Conservation (phyloP, 73 alveolate species). For the Tetrahymena malaccensis region DNA sequence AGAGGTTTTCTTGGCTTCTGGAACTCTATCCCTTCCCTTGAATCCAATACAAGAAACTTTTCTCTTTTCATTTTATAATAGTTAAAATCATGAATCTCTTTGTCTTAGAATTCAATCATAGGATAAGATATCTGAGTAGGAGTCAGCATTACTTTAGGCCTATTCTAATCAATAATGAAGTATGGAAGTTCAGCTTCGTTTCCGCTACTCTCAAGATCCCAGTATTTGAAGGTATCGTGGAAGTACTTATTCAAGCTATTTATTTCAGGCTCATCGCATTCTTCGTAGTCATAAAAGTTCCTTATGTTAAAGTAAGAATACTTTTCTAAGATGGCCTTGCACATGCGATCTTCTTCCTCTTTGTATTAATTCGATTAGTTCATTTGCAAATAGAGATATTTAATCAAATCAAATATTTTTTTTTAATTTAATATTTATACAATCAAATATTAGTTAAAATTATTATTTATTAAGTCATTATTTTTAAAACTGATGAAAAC, state of each 20-base stretch:
- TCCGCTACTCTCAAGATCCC: neutral
- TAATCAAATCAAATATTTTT: neutral
- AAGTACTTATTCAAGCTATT: neutral
- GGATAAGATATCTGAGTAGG: neutral
- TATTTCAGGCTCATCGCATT: neutral
- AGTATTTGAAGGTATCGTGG: neutral
- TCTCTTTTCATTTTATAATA: neutral
- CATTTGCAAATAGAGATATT: neutral
- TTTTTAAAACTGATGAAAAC: neutral
- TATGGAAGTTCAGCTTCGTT: neutral
- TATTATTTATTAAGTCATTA: neutral
- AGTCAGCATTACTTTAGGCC: neutral
- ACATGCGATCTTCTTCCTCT: neutral
- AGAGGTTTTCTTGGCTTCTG: neutral
- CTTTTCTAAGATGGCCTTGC: neutral
- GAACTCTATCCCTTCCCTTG: neutral
- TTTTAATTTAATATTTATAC: neutral
- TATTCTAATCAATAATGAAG: neutral
- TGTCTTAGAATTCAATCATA: neutral
- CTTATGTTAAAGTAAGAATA: neutral
- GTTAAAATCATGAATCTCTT: neutral
- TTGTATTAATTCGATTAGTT: neutral
- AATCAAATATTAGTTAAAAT: too few relatives aligned
- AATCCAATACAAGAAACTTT: neutral
- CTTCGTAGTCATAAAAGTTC: neutral